These are phyloP conservation scores for Sarocladium kiliense DNA, from an alignment of 2,329 filamentous ascomycete genomes.

Conservation along the genomic window DNA sequence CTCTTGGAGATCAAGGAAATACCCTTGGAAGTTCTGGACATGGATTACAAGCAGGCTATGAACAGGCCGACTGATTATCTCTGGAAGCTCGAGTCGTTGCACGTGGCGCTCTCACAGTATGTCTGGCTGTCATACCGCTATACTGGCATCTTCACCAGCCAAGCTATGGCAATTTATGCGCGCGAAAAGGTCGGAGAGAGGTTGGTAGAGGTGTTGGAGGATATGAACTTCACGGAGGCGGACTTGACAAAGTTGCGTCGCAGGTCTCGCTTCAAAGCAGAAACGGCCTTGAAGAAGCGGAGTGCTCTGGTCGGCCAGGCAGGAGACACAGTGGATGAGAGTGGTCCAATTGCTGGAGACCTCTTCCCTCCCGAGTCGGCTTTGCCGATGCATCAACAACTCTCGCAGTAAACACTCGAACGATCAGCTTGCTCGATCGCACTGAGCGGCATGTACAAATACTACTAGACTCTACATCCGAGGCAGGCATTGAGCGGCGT, in stretches of 20 bases:
- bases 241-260: conserved; percentile 22
- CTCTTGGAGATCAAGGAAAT: conserved; percentile 68
- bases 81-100: conserved; percentile 65
- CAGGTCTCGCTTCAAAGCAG: conserved; percentile 17
- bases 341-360: conserved; percentile 12
- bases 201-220: conserved; percentile 47
- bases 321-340: conserved; percentile 13
- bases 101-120: conserved; percentile 79
- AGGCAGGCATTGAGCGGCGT: not conserved
- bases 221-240: conserved; percentile 45
- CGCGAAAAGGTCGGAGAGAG: conserved; percentile 72
- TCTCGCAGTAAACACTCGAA: not conserved
- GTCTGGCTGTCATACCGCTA: conserved; percentile 93
- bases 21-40: conserved; percentile 69
- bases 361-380: not conserved
- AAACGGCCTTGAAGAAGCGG: conserved; percentile 12
- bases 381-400: not conserved
- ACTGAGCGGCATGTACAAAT: not conserved
- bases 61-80: conserved; percentile 50
- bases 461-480: not conserved
- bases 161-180: conserved; percentile 71
- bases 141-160: conserved; percentile 70
- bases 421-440: not conserved
- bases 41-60: conserved; percentile 33
- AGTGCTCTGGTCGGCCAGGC: not conserved